phyloP scores from a whole-genome alignment of 352 stramenopile genomes.

The Globisporangium nagaii region DNA sequence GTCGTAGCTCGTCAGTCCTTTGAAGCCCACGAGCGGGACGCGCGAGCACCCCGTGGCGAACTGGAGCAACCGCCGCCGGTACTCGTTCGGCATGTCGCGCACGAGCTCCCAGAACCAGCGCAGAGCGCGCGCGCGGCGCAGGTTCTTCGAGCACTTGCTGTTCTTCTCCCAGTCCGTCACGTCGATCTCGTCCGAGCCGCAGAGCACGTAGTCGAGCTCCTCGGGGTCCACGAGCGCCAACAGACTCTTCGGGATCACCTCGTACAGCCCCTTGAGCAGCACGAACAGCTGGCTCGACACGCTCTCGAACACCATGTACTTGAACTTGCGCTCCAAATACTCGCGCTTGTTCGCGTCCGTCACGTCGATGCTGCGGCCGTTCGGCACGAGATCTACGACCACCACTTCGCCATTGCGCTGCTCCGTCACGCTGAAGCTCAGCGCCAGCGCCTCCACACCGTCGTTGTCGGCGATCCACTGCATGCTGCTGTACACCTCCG shows the following conservation, averaged over 20 bases:
- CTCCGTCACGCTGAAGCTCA: constrained; percentile 35
- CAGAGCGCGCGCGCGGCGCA: constrained; percentile 21
- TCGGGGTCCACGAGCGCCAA: constrained; percentile 94
- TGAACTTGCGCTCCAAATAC: constrained; percentile 84
- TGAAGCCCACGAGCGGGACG: constrained; percentile 51
- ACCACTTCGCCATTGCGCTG: constrained; percentile 9
- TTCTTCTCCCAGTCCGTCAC: constrained; percentile 92
- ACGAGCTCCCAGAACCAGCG: constrained; percentile 76
- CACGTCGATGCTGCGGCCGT: constrained; percentile 54
- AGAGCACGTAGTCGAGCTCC: constrained; percentile 93
- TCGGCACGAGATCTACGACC: constrained; percentile 34
- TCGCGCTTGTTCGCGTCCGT: constrained; percentile 89
- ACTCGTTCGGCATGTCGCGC: constrained; percentile 56
- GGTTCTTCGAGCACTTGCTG: constrained; percentile 45
- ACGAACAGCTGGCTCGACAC: constrained; percentile 68
- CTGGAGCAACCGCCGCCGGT: constrained; percentile 50
- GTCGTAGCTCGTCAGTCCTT: constrained; percentile 47
- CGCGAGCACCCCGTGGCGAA: constrained; percentile 66
- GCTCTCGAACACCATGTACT: constrained; percentile 89
- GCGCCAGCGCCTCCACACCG: constrained; percentile 26
- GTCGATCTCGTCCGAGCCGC: constrained; percentile 90
- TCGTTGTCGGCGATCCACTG: constrained; percentile 41
- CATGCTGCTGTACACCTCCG: constrained; percentile 39
- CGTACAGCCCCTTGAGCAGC: constrained; percentile 91
- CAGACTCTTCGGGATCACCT: constrained; percentile 81